Evolutionary conservation across 2,329 filamentous ascomycete species (phyloP).

Genomic region (Penicillium polonicum): DNA sequence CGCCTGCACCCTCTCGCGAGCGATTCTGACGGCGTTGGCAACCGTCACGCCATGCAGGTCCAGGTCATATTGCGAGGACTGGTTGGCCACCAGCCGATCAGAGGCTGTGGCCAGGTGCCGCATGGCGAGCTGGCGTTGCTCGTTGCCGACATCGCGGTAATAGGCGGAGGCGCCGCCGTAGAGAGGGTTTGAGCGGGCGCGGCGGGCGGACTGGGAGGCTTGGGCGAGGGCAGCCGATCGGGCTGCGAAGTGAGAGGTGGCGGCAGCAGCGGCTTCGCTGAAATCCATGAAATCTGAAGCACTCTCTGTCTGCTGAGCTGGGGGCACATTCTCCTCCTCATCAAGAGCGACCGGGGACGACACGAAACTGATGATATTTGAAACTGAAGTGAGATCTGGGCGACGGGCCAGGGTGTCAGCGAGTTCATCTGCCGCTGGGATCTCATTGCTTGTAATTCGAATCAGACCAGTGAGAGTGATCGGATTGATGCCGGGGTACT

Average conservation of each 20-base stretch:
- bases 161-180: conserved; percentile 74
- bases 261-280: conserved; percentile 36
- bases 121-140: conserved; percentile 59
- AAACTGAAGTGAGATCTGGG: conserved; percentile 29
- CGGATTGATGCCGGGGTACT: conserved; percentile 54
- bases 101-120: conserved; percentile 65
- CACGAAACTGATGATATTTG: conserved; percentile 48
- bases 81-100: conserved; percentile 65
- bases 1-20: conserved; percentile 60
- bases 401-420: conserved; percentile 53
- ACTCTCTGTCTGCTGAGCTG: background rate
- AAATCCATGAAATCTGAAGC: conserved; percentile 21
- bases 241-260: conserved; percentile 48
- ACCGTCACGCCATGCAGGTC: conserved; percentile 86
- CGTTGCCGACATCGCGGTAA: conserved; percentile 69
- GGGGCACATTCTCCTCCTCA: conserved; percentile 14
- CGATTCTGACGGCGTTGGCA: conserved; percentile 76
- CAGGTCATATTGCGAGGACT: conserved; percentile 61
- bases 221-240: conserved; percentile 55
- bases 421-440: conserved; percentile 59
- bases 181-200: conserved; percentile 66
- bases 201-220: conserved; percentile 59
- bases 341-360: conserved; percentile 25
- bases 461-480: conserved; percentile 55
- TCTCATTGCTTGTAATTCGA: conserved; percentile 57